Base-by-base conservation (phyloP, 768 basidiomycete species). In the Kwoniella europaea region DNA sequence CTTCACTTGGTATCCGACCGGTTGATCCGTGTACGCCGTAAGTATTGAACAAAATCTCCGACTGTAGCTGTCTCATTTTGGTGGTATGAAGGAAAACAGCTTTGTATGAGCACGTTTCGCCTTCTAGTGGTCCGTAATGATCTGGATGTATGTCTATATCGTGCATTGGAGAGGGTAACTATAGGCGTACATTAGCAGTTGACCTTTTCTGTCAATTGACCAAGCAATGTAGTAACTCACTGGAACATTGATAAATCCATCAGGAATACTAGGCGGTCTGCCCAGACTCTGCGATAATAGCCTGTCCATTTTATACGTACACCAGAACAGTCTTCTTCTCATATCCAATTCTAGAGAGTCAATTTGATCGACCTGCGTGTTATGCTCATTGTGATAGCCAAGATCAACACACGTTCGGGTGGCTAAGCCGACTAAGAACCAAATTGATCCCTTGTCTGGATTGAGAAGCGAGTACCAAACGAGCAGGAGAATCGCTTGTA, bases 401-500 rank as follows among this genome's bases (percentile, higher is more conserved):
- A 82, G 77, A 65, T 84, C 84, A 56, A 83, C 80, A 62, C 82
- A 83, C 24, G 78, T 80, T 1, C 84, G 74, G 29, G 79, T 77
- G 4, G 84, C 84, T 53, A 84, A 76, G 15, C 84, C 84, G 29
- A 82, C 80, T 13, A 84, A 75, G 75, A 81, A 83, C 84, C 84
- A 84, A 61, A 84, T 81, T n/a, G 80, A 81, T 20, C 84, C 84
- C 66, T 83, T 81, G 41, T 81, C 80, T 12, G 84, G 84, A 71
- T 84, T 84, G 52, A 84, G 74, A n/a, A 84, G 77, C 9, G 84
- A 82, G 68, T 84, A 84, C 77, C 82, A 83, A n/a, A 80, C 77
- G 12, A 78, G 75, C 24, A 84, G 74, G 12, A 84, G 64, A 53
- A 84, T 82, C 5, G 83, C 84, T 73, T 84, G 84, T 7, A 84